Evolutionary conservation across 768 basidiomycete genomes (phyloP).

Genomic region (Chiua virens): DNA sequence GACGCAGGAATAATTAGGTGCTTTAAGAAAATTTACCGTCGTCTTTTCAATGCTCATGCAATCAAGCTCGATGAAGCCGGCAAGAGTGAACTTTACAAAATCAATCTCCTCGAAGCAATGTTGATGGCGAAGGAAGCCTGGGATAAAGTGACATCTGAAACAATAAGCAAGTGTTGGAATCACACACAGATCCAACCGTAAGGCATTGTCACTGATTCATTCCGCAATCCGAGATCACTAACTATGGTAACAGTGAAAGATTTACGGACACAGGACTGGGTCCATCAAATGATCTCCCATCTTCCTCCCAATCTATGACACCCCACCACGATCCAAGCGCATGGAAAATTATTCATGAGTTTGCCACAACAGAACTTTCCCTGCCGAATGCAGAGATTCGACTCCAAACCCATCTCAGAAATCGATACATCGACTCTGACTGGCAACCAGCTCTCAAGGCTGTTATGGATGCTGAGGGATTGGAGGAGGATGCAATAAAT

Average conservation of each 20-base stretch:
- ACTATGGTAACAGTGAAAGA: no score
- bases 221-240: no score
- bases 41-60: constrained; percentile 1
- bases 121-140: no score
- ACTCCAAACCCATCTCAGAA: neutral
- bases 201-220: no score
- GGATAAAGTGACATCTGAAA: no score
- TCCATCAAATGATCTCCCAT: no score
- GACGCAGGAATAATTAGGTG: neutral
- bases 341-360: constrained; percentile 6
- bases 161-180: no score
- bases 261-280: no score
- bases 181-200: no score
- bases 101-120: constrained; percentile 5
- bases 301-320: no score
- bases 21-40: constrained; percentile 22
- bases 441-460: neutral
- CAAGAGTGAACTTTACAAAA: neutral
- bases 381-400: neutral
- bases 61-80: neutral
- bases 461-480: neutral
- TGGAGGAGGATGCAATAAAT: no score
- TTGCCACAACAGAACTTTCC: neutral
- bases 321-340: constrained; percentile 5
- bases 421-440: neutral